Evolutionary conservation across 2,329 filamentous ascomycete species (phyloP), one percentile per base, ranked within the genome.

Genomic region (Colletotrichum graminicola): DNA sequence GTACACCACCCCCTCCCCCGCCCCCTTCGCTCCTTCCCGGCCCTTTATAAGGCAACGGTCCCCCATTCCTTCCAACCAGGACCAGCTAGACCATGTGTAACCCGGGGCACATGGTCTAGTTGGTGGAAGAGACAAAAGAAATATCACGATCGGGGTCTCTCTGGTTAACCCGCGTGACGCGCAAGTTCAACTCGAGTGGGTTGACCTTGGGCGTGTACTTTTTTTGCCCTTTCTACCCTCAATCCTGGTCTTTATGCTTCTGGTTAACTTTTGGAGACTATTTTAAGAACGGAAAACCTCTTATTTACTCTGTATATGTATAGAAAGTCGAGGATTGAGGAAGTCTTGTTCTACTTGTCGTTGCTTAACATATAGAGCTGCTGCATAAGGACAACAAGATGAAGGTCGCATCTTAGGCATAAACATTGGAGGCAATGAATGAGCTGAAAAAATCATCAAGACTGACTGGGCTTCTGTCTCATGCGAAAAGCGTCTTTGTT

Each of bases 121-220:
- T 23, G n/a, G 45, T 51, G n/a, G 60, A 34, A 39, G 60, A 52
- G 60, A n/a, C 16, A 29, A 62, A 62, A 29, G 10, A 62, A 62
- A 62, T 52, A 52, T 62, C 32, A 34, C 47, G 60, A 62, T 41
- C 60, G 60, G 60, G 45, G 45, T 29, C 60, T 51, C 45, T 41
- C 47, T 62, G 60, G 60, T 62, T 62, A 49, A 34, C 60, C 8
- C 60, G 60, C 60, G 60, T 23, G 60, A 62, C 60, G 45, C 60
- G 60, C 60, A 62, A 10, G 60, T 62, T 52, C 45, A n/a, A 62
- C 12, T 41, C 43, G 5, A 7, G 5, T n/a, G n/a, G 55, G 32
- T 12, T 4, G 59, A 8, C 0, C 5, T 41, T 62, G 60, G 60
- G 60, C 60, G 45, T 62, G 60, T 62, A 52, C 16, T 29, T 62